phyloP scores from a whole-genome alignment of 2,329 filamentous ascomycete genomes.

The Aureobasidium mangrovei region DNA sequence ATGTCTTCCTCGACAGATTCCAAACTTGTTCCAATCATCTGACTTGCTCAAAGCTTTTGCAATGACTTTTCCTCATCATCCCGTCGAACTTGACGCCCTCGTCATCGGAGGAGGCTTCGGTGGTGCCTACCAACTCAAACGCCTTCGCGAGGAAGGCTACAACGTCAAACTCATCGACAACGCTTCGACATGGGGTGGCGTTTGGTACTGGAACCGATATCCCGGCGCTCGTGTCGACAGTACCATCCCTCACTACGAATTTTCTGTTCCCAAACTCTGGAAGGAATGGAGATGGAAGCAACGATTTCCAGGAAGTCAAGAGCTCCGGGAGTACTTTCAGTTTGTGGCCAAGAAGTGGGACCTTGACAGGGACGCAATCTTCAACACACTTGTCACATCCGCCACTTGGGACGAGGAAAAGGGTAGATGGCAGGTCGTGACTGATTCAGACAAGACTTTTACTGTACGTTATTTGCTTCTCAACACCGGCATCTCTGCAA shows the following conservation, averaged over 20 bases:
- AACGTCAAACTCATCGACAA: conserved; percentile 25
- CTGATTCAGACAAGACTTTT: conserved; percentile 43
- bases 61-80: background rate
- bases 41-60: too few relatives aligned
- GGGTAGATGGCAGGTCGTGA: conserved; percentile 44
- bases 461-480: conserved; percentile 45
- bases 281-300: conserved; percentile 47
- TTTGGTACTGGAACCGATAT: conserved; percentile 27
- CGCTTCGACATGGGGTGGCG: conserved; percentile 27
- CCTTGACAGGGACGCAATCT: conserved; percentile 49
- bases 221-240: conserved; percentile 38
- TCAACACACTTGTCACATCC: conserved; percentile 47
- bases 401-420: conserved; percentile 43
- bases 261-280: conserved; percentile 22
- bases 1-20: too few relatives aligned
- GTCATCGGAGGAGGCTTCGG: conserved; percentile 34
- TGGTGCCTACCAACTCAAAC: conserved; percentile 35
- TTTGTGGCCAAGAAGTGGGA: conserved; percentile 48
- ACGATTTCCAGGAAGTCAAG: conserved; percentile 28
- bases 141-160: conserved; percentile 29
- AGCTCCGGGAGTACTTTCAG: conserved; percentile 51
- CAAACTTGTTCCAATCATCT: too few relatives aligned
- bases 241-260: conserved; percentile 26
- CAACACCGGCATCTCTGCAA: conserved; percentile 50
- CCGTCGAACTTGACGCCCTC: conserved; percentile 18